Percentiles rank a stretch among this genome's conserved stretches.
Evolutionary conservation across 2,329 filamentous ascomycete genomes (phyloP).

Genomic region (Chrysosporium keratinophilum): DNA sequence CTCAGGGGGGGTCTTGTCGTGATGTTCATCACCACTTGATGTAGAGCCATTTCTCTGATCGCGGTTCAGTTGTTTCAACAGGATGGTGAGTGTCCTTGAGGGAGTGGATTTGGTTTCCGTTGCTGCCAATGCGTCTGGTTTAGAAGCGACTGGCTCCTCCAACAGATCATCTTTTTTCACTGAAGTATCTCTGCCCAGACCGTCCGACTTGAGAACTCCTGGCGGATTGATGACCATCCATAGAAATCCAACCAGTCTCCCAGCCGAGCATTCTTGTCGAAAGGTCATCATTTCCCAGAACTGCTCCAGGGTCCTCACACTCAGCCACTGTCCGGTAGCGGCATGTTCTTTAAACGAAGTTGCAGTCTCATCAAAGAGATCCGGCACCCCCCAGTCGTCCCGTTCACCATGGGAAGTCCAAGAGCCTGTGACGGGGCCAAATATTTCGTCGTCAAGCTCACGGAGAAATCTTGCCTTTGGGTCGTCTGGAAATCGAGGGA

Average conservation of each 20-base stretch:
- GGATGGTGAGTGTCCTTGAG: background rate
- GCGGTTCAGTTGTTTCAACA: background rate
- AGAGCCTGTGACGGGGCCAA: conserved; percentile 23
- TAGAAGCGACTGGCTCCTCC: background rate
- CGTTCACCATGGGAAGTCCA: background rate
- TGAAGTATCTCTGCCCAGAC: background rate
- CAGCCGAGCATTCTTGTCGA: conserved; percentile 88
- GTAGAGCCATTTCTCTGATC: background rate
- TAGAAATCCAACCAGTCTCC: conserved; percentile 82
- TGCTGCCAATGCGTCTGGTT: background rate
- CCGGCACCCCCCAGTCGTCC: conserved; percentile 22
- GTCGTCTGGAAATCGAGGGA: conserved; percentile 88
- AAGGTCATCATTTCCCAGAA: conserved; percentile 99
- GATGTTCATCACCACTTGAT: background rate
- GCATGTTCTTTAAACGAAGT: background rate
- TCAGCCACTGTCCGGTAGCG: conserved; percentile 58
- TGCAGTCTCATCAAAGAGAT: conserved; percentile 1
- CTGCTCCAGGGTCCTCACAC: conserved; percentile 69
- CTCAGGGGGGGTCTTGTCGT: background rate
- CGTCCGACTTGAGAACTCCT: conserved; percentile 28
- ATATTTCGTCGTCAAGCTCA: conserved; percentile 74
- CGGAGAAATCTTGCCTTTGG: conserved; percentile 83
- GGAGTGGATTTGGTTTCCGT: background rate
- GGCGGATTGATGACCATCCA: conserved; percentile 77
- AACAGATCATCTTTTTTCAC: background rate